These are phyloP conservation scores for Akebia trifoliata DNA, from an alignment of 164 flowering plant species.

Conservation along the genomic window DNA sequence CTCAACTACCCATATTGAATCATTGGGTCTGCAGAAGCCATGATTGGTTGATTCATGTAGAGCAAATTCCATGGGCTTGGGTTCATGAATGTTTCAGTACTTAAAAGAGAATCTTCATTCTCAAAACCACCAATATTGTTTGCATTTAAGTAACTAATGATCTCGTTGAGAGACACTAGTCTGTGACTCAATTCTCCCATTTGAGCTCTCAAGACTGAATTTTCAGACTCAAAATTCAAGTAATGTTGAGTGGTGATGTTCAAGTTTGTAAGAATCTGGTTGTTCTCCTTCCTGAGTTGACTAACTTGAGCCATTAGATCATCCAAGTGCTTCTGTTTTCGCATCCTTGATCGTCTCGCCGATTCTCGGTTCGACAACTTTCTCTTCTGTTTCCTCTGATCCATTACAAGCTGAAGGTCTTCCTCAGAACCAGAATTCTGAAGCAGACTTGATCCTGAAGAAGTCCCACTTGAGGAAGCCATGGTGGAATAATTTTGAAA, in stretches of 20 bases:
- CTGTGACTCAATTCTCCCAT: slow-evolving; percentile 58
- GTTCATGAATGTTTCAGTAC: slow-evolving; percentile 26
- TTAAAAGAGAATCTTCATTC: slow-evolving; percentile 2
- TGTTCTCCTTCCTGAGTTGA: slow-evolving; percentile 53
- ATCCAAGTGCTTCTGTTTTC: slow-evolving; percentile 82
- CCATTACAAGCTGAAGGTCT: slow-evolving; percentile 43
- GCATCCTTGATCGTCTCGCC: slow-evolving; percentile 78
- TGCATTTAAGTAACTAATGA: slow-evolving; percentile 36
- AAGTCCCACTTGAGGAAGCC: slow-evolving; percentile 64
- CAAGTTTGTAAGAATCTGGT: slow-evolving; percentile 37
- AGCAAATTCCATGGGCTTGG: slow-evolving; percentile 34
- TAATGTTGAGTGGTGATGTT: slow-evolving; percentile 49
- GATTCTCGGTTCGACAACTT: slow-evolving; percentile 91
- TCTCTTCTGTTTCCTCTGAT: slow-evolving; percentile 65
- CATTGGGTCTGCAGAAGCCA: slow-evolving; percentile 47
- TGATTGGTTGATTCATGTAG: slow-evolving; percentile 43
- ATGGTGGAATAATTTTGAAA: slow-evolving; percentile 18
- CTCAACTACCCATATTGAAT: slow-evolving; percentile 28
- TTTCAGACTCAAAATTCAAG: slow-evolving; percentile 55
- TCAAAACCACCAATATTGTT: slow-evolving; percentile 19
- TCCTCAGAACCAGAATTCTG: slow-evolving; percentile 53
- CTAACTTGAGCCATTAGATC: slow-evolving; percentile 53
- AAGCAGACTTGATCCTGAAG: slow-evolving; percentile 34
- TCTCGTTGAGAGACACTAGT: slow-evolving; percentile 59
- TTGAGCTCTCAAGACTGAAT: slow-evolving; percentile 63